Conservation (phyloP, 352 stramenopile genomes). For the Lagenidium giganteum region DNA sequence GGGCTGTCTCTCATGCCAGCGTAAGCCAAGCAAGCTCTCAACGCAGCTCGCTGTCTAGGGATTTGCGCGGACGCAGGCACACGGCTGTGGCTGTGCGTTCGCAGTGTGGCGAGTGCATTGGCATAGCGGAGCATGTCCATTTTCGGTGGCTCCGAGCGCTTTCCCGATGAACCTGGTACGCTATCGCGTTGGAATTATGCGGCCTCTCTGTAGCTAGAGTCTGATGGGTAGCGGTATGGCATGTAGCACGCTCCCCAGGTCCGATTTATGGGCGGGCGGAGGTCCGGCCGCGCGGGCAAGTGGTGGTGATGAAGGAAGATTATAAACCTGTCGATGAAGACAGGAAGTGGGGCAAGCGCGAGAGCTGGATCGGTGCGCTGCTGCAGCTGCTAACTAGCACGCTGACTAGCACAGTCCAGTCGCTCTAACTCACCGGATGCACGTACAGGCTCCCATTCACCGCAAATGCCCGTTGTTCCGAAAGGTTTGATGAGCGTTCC, state of each 20-base stretch:
- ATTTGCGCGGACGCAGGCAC: too few species aligned
- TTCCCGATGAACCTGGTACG: conserved; percentile 60
- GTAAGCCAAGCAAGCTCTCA: too few species aligned
- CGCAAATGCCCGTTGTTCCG: conserved; percentile 46
- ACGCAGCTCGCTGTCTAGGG: too few species aligned
- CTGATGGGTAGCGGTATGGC: too few species aligned
- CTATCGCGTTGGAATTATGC: not conserved
- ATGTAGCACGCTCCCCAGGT: conserved; percentile 58
- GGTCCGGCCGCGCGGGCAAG: conserved; percentile 44
- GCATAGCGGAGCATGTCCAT: conserved; percentile 51
- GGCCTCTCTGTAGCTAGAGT: not conserved
- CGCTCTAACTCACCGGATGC: conserved; percentile 9
- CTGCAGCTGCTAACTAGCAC: conserved; percentile 14
- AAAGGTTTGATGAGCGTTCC: conserved; percentile 29
- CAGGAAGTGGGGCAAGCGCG: conserved; percentile 65
- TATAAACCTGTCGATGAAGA: conserved; percentile 59
- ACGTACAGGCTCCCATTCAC: conserved; percentile 27
- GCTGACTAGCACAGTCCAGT: conserved; percentile 10
- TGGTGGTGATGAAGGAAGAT: conserved; percentile 73
- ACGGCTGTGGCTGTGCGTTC: not conserved
- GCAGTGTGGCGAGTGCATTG: too few species aligned
- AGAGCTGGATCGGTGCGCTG: conserved; percentile 67
- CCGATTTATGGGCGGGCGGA: conserved; percentile 69
- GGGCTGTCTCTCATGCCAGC: too few species aligned
- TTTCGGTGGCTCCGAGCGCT: conserved; percentile 74